These are phyloP conservation scores for Phaffomyces antillensis DNA, from an alignment of 805 yeast genomes.

Conservation along the genomic window DNA sequence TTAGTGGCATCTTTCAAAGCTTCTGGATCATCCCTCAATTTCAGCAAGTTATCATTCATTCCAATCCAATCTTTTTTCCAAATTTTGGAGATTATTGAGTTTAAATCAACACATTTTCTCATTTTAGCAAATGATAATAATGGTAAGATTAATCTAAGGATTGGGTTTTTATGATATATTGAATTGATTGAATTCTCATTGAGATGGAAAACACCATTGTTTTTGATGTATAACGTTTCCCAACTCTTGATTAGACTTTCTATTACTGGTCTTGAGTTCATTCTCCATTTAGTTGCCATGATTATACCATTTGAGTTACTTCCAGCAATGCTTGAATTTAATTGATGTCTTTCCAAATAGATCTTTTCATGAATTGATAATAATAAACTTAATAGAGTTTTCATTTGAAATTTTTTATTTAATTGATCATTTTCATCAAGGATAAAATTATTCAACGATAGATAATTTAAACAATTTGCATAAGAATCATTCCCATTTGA, in stretches of 20 bases:
- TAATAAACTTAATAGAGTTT: conserved; percentile 47
- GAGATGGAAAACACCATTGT: conserved; percentile 56
- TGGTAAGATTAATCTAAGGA: conserved; percentile 60
- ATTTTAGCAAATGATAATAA: conserved; percentile 60
- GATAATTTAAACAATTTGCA: conserved; percentile 37
- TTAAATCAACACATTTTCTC: conserved; percentile 51
- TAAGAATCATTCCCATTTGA: conserved; percentile 47
- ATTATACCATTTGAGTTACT: conserved; percentile 32
- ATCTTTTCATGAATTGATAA: conserved; percentile 64
- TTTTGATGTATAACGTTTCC: conserved; percentile 56
- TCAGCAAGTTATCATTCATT: conserved; percentile 48
- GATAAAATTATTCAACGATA: conserved; percentile 35
- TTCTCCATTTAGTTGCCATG: conserved; percentile 57
- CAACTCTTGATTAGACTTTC: conserved; percentile 54
- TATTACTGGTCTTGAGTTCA: conserved; percentile 51
- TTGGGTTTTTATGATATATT: conserved; percentile 45
- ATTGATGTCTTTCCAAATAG: conserved; percentile 39
- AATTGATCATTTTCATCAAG: conserved; percentile 28
- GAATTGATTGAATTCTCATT: conserved; percentile 37
- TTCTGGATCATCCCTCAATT: conserved; percentile 47
- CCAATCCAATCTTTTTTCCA: conserved; percentile 63
- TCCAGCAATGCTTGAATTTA: conserved; percentile 27
- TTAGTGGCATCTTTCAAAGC: conserved; percentile 57
- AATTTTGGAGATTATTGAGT: conserved; percentile 53
- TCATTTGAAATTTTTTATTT: conserved; percentile 34